phyloP scores from a whole-genome alignment of 352 stramenopile species.

The Pythium aphanidermatum region DNA sequence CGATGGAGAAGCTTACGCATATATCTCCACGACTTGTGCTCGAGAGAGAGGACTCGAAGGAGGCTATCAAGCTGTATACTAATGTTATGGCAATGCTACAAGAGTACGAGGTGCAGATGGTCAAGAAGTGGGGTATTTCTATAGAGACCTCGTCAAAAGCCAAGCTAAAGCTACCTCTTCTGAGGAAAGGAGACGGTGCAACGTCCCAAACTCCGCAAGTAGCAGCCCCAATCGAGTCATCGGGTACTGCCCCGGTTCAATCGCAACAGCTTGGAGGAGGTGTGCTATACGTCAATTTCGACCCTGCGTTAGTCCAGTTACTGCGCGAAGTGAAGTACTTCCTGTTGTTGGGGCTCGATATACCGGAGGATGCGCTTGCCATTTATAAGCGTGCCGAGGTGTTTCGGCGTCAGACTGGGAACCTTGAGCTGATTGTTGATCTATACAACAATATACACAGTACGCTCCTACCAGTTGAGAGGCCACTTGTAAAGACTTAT shows the following conservation, averaged over 20 bases:
- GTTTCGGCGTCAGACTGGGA: conserved; percentile 88
- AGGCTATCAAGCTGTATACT: conserved; percentile 88
- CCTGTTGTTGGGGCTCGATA: conserved; percentile 81
- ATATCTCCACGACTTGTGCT: conserved; percentile 76
- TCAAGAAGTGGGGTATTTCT: conserved; percentile 73
- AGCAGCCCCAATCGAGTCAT: too few relatives aligned
- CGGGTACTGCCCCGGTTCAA: too few relatives aligned
- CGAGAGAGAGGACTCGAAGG: conserved; percentile 86
- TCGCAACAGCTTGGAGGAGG: too few relatives aligned
- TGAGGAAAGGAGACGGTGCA: conserved; percentile 40
- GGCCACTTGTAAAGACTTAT: conserved; percentile 82
- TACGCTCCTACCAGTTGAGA: conserved; percentile 84
- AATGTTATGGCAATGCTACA: conserved; percentile 80
- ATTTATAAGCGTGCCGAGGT: conserved; percentile 91
- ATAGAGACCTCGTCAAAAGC: conserved; percentile 77
- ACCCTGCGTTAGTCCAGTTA: conserved; percentile 85
- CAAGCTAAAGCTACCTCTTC: conserved; percentile 85
- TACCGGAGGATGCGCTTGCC: conserved; percentile 84
- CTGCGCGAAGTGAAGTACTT: conserved; percentile 95
- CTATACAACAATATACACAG: conserved; percentile 91
- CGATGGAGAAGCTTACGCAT: conserved; percentile 84
- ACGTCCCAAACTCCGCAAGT: not conserved
- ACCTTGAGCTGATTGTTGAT: conserved; percentile 90
- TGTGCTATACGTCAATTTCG: conserved; percentile 87
- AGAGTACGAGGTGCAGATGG: conserved; percentile 78